A percentile compares a stretch with the other conserved stretches of the same genome.
Conservation (phyloP, 192 early-diverging fungal species). For the Mortierella antarctica region DNA sequence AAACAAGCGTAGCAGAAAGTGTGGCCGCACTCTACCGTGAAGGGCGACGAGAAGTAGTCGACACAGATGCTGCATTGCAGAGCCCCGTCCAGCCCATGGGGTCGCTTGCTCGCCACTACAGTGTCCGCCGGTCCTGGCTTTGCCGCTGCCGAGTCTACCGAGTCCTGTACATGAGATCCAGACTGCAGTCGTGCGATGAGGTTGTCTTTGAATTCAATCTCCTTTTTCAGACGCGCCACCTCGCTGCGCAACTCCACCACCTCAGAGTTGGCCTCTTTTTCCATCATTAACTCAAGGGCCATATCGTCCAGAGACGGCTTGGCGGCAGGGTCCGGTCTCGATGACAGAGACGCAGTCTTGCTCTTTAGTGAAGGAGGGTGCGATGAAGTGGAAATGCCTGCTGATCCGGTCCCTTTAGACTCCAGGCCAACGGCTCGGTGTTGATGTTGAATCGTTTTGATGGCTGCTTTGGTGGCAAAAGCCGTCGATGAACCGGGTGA, state of each 20-base stretch:
- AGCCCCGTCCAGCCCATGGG: not conserved
- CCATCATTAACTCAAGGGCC: conserved; percentile 31
- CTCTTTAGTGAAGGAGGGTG: too few relatives aligned
- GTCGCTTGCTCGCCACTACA: not conserved
- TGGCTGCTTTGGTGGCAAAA: too few relatives aligned
- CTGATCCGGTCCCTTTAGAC: too few relatives aligned
- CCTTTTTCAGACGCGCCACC: conserved; percentile 36
- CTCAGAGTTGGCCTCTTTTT: conserved; percentile 41
- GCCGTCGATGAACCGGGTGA: too few relatives aligned
- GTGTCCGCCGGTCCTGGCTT: not conserved
- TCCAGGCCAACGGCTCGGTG: too few relatives aligned
- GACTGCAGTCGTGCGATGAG: conserved; percentile 41
- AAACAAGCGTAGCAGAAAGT: conserved; percentile 55
- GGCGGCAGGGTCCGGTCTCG: too few relatives aligned
- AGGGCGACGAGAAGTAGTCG: conserved; percentile 51
- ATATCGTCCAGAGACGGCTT: conserved; percentile 14
- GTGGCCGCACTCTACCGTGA: conserved; percentile 53
- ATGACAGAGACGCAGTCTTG: too few relatives aligned
- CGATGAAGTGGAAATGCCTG: too few relatives aligned
- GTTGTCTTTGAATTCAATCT: conserved; percentile 44
- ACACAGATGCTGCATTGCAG: conserved; percentile 53
- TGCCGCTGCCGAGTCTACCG: not conserved
- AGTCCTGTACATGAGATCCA: not conserved
- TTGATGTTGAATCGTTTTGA: too few relatives aligned
- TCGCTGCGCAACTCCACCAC: conserved; percentile 27